Conservation (phyloP, 2,329 filamentous ascomycete species). For the Aureobasidium sp. region DNA sequence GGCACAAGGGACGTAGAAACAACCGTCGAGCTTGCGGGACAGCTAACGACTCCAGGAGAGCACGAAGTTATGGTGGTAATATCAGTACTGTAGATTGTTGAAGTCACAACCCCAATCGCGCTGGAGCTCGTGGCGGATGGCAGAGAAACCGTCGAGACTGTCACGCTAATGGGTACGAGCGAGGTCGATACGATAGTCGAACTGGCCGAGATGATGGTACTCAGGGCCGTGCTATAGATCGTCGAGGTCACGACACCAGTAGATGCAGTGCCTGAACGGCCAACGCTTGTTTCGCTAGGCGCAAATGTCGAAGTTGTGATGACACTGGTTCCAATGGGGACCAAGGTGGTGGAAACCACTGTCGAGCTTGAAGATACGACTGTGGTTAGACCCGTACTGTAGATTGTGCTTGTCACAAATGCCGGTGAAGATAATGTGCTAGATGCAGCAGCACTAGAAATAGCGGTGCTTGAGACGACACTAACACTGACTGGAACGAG, state of each 20-base stretch:
- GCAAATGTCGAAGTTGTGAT: slow-evolving; percentile 13
- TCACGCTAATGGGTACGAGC: neutral
- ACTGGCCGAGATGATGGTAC: neutral
- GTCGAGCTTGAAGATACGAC: slow-evolving; percentile 18
- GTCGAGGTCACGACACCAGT: neutral
- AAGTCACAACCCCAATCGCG: neutral
- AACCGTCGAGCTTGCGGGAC: slow-evolving; percentile 19
- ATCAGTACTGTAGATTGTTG: slow-evolving; percentile 17
- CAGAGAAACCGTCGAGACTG: neutral
- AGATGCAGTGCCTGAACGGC: neutral
- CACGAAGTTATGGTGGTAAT: slow-evolving; percentile 17
- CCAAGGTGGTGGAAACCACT: neutral
- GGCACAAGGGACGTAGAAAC: slow-evolving; percentile 9
- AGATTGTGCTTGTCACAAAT: slow-evolving; percentile 10
- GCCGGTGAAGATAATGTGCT: neutral
- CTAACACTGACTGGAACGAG: neutral
- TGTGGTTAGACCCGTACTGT: slow-evolving; percentile 15
- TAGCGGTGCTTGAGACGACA: neutral
- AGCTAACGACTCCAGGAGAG: slow-evolving; percentile 1
- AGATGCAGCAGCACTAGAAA: neutral
- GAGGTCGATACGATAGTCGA: neutral
- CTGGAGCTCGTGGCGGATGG: neutral
- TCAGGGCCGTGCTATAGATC: neutral
- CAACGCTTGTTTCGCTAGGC: neutral
- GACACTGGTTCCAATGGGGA: neutral